A percentile compares a stretch with the other conserved stretches of the same genome.
These are phyloP conservation scores for Curvularia eragrostidis DNA, from an alignment of 2,329 filamentous ascomycete genomes.

Conservation along the genomic window DNA sequence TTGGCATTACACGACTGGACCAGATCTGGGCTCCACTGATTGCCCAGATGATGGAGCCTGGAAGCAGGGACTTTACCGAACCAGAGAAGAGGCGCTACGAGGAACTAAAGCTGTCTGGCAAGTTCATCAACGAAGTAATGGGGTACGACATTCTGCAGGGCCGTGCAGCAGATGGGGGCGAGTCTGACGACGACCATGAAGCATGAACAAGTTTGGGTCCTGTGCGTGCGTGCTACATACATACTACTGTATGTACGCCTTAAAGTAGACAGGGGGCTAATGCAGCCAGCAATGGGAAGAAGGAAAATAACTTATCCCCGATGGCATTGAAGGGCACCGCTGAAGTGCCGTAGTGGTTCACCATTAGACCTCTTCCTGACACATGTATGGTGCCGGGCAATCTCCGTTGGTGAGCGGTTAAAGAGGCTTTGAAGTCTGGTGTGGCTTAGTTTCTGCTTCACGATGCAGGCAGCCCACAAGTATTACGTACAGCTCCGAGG, in stretches of 20 bases:
- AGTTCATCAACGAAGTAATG: slow-evolving; percentile 48
- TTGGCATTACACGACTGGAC: slow-evolving; percentile 47
- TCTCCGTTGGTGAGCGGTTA: slow-evolving; percentile 23
- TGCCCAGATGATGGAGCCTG: slow-evolving; percentile 40
- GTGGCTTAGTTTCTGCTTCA: slow-evolving; percentile 24
- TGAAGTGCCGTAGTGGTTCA: slow-evolving; percentile 9
- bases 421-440: slow-evolving; percentile 18
- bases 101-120: slow-evolving; percentile 36
- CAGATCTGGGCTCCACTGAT: slow-evolving; percentile 47
- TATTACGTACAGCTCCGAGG: slow-evolving; percentile 32
- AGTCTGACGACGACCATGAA: slow-evolving; percentile 34
- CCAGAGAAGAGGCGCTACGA: slow-evolving; percentile 38
- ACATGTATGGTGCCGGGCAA: slow-evolving; percentile 21
- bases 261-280: background rate
- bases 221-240: too few species aligned
- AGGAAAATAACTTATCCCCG: background rate
- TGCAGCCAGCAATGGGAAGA: background rate
- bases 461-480: slow-evolving; percentile 21
- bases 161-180: slow-evolving; percentile 34
- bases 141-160: slow-evolving; percentile 47
- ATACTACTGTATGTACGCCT: background rate
- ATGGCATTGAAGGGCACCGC: slow-evolving; percentile 2
- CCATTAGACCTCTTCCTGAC: background rate
- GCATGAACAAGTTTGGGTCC: slow-evolving; percentile 1
- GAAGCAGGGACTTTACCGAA: slow-evolving; percentile 39